Base-by-base conservation (phyloP, 805 yeast species). In the Tetrapisispora taiwanensis region DNA sequence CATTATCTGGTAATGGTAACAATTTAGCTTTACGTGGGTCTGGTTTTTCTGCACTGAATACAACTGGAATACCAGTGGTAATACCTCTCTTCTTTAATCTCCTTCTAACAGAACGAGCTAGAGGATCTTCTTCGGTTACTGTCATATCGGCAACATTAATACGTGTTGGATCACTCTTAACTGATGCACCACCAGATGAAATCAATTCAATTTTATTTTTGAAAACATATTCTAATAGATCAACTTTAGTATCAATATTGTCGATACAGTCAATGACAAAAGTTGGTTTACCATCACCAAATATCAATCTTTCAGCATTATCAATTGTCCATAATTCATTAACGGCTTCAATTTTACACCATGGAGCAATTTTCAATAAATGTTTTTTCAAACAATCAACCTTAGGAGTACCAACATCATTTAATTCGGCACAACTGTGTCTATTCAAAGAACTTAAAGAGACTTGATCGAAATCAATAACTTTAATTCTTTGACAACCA, bases 121-220 rank as follows among this genome's bases (percentile, higher is more conserved):
- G 70, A 7, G 97, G 92, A 63, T 92, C 99, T 63, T 92, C 99
- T 56, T 84, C 90, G 0, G 98, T 85, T 42, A 75, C 76, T 30
- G 94, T 80, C 43, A 92, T 78, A 64, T 92, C 99, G 30, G 88
- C 88, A 35, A 92, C 74, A 59, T 87, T 84, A 46, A 92, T 77
- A 56, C 97, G 72, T 3, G 97, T 82, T 12, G 97, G 94, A 60
- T 92, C 99, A 42, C 95, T 82, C 62, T 92, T 92, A 53, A 95
- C 83, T 4, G 96, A 95, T 1, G 99, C 97, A 24, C 99, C 99
- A 79, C 94, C 94, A 0, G 96, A 84, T 4, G 95, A 80, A 33
- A 92, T 75, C 28, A 88, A 83, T n/a, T 75, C 76, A 30, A 90
- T 59, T 1, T 71, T 62, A 36, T 77, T 66, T 15, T 72, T 70